Percentiles rank a stretch among this genome's conserved stretches.
Evolutionary conservation across 2,329 filamentous ascomycete genomes (phyloP).

Genomic region (Hypoxylon sp.): DNA sequence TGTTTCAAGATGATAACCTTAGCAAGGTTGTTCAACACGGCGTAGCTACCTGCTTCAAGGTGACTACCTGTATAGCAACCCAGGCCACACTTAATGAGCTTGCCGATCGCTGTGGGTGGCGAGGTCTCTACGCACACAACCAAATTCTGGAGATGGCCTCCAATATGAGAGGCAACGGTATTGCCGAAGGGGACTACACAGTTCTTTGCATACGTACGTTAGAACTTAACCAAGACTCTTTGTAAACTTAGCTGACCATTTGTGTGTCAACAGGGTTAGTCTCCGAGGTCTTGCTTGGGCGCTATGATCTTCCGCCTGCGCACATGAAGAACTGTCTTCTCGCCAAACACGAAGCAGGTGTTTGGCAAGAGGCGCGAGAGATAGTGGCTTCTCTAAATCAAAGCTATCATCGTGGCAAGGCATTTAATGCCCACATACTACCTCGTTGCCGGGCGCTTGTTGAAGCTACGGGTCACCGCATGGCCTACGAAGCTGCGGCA

Average conservation of each 20-base stretch:
- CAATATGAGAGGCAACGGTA: constrained; percentile 44
- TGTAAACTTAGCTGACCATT: not conserved
- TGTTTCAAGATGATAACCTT: constrained; percentile 26
- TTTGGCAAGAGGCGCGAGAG: constrained; percentile 47
- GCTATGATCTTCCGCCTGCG: constrained; percentile 45
- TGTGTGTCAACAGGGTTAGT: constrained; percentile 40
- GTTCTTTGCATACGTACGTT: constrained; percentile 53
- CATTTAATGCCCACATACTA: constrained; percentile 46
- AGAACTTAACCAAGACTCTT: not conserved
- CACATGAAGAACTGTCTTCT: constrained; percentile 39
- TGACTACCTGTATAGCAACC: constrained; percentile 20
- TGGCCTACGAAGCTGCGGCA: constrained; percentile 52
- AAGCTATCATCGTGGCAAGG: constrained; percentile 28
- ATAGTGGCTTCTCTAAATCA: constrained; percentile 20
- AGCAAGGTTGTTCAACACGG: not conserved
- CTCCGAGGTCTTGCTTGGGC: constrained; percentile 49
- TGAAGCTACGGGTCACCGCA: constrained; percentile 50
- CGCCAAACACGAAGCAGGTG: constrained; percentile 45
- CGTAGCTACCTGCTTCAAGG: constrained; percentile 15
- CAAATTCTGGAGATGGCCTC: constrained; percentile 45
- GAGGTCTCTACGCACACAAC: constrained; percentile 50
- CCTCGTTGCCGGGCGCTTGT: constrained; percentile 49
- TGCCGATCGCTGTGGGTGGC: constrained; percentile 52
- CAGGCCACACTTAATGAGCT: constrained; percentile 44
- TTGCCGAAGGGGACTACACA: constrained; percentile 52